phyloP scores from a whole-genome alignment of 768 basidiomycete species.

The Rhizopogon sp. region DNA sequence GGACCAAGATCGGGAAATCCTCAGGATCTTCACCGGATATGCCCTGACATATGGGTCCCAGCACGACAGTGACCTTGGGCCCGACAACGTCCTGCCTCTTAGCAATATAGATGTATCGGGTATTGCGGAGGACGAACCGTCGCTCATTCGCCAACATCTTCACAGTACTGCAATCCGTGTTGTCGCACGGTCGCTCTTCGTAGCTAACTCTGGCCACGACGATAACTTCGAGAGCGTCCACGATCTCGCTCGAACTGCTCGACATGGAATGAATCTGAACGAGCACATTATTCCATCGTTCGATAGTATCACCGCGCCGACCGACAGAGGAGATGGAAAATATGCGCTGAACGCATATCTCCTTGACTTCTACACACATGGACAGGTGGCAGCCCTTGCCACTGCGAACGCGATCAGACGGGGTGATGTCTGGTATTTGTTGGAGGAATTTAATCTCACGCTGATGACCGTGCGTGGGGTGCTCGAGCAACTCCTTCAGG shows the following conservation, averaged over 20 bases:
- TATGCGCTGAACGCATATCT: constrained; percentile 58
- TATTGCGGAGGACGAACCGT: constrained; percentile 1
- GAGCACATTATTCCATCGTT: constrained; percentile 59
- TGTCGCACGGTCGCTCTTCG: constrained; percentile 53
- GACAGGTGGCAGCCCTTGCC: constrained; percentile 44
- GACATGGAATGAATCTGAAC: constrained; percentile 51
- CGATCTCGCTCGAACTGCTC: constrained; percentile 48
- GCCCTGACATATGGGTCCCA: constrained; percentile 44
- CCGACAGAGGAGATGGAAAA: constrained; percentile 14
- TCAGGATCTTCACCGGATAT: constrained; percentile 52
- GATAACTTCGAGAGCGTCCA: constrained; percentile 47
- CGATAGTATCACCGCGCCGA: constrained; percentile 23
- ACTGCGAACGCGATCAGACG: constrained; percentile 53
- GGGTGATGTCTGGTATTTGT: constrained; percentile 61
- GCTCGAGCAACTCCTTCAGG: constrained; percentile 42
- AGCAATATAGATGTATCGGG: constrained; percentile 28
- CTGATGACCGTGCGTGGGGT: constrained; percentile 44
- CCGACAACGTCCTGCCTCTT: constrained; percentile 45
- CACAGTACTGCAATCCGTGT: constrained; percentile 31
- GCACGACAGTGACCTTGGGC: constrained; percentile 31
- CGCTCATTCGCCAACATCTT: constrained; percentile 26
- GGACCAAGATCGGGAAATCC: constrained; percentile 44
- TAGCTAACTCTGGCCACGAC: constrained; percentile 61
- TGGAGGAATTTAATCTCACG: constrained; percentile 54
- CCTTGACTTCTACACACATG: constrained; percentile 66